Percentiles rank a stretch among this genome's conserved stretches.
These are phyloP conservation scores for Grosmannia serpens DNA, from an alignment of 2,329 filamentous ascomycete genomes.

Conservation along the genomic window DNA sequence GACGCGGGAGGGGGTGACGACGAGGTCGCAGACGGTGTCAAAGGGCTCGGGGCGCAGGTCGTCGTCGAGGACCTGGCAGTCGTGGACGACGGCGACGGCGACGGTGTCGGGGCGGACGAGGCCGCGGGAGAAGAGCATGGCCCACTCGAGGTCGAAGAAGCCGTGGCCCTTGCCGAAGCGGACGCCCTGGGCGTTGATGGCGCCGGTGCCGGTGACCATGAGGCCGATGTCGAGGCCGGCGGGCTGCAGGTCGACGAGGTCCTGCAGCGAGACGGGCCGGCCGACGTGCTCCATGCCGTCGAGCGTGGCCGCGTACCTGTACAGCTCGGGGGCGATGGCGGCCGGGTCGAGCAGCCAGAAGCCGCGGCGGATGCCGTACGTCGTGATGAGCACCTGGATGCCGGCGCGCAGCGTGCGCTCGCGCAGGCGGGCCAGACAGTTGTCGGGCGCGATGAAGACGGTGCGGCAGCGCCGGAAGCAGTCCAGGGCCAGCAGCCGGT, in stretches of 20 bases:
- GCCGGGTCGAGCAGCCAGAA: constrained; percentile 4
- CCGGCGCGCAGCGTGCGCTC: neutral
- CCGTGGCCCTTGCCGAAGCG: constrained; percentile 7
- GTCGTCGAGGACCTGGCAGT: constrained; percentile 4
- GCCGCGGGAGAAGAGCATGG: constrained; percentile 1
- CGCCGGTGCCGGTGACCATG: constrained; percentile 6
- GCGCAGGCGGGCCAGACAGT: constrained; percentile 3
- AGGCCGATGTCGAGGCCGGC: neutral
- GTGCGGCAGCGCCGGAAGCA: neutral
- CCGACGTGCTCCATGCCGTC: constrained; percentile 3
- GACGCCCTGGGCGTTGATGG: neutral
- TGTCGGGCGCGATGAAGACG: constrained; percentile 3
- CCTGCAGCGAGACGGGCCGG: neutral
- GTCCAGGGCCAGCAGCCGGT: neutral
- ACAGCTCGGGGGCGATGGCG: neutral
- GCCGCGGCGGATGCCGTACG: constrained; percentile 3
- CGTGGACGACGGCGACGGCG: constrained; percentile 1
- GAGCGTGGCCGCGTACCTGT: neutral
- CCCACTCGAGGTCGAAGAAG: constrained; percentile 7
- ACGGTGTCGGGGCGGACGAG: neutral
- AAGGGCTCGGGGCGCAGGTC: neutral
- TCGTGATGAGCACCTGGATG: neutral
- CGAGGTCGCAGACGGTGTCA: constrained; percentile 5
- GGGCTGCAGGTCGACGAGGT: neutral
- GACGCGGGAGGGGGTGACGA: constrained; percentile 1